Base-by-base conservation (phyloP, 768 basidiomycete species). In the Mycena albidolilacea region DNA sequence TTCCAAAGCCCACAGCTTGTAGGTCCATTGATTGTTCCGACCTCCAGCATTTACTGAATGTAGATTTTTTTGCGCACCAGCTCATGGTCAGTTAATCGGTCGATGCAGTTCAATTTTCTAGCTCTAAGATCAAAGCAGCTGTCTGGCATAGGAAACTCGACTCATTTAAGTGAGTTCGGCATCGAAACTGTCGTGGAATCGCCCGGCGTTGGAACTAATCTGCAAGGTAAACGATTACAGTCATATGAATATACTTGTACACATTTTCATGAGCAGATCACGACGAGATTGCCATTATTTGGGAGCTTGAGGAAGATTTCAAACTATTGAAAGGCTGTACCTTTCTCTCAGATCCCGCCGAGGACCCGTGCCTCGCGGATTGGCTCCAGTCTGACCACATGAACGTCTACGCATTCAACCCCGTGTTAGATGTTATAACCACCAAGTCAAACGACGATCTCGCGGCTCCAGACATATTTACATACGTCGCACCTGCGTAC, bases 131-230 rank as follows among this genome's bases (percentile, higher is more conserved):
- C 55, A 15, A 57, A 64, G 1, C 64, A 79, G 77, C 72, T 79
- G 19, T 81, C 80, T 6, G 80, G 80, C 1, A 80, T 81, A 46
- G 80, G 80, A 8, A 74, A 79, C 54, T 39, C 64, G 9, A 39
- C 62, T 17, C 74, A 77, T 3, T 68, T 81, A 5, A 65, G 46
- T 19, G 55, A 71, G 21, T 71, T 81, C 59, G 76, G 78, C 5
- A 80, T 81, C 30, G 63, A 74, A n/a, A 57, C 76, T 15, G 65
- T 77, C 14, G 70, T 78, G 1, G 58, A 81, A 54, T 68, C 79
- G 38, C 78, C 82, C 1, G 78, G 78, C 7, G 81, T 83, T n/a
- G 82, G 82, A 23, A 74, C 61, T 8, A 81, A 82, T 67, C 70
- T 82, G 12, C 79, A 81, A 69, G 82, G 81, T 68, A 75, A 79